Evolutionary conservation across 2,329 filamentous ascomycete genomes (phyloP).

Genomic region (Claviceps quebecensis): DNA sequence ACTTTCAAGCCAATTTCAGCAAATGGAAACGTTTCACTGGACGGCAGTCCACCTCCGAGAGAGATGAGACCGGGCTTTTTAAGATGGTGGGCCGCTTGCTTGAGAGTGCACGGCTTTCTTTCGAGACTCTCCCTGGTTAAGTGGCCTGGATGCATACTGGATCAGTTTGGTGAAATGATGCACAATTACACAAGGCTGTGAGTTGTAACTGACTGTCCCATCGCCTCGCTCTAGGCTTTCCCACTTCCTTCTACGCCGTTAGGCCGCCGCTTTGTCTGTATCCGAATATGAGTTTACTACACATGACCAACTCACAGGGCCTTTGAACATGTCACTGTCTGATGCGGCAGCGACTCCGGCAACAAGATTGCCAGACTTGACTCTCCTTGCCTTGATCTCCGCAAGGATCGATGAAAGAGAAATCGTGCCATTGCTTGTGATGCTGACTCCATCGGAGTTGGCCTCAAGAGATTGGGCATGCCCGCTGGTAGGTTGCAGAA

Average conservation of each 20-base stretch:
- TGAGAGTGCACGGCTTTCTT: slow-evolving; percentile 57
- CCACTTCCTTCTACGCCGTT: slow-evolving; percentile 16
- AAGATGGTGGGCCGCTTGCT: slow-evolving; percentile 66
- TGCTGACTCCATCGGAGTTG: slow-evolving; percentile 9
- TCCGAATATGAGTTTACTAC: not conserved
- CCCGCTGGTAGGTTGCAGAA: not conserved
- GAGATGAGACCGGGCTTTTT: slow-evolving; percentile 77
- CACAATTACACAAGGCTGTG: not conserved
- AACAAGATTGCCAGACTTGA: slow-evolving; percentile 56
- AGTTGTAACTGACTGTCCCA: slow-evolving; percentile 60
- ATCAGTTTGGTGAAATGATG: not conserved
- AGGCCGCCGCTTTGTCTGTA: not conserved
- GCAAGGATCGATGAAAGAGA: slow-evolving; percentile 14
- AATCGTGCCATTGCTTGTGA: slow-evolving; percentile 2
- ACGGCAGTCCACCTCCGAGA: slow-evolving; percentile 80
- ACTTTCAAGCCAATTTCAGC: slow-evolving; percentile 63
- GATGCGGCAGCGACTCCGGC: slow-evolving; percentile 65
- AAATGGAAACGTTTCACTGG: slow-evolving; percentile 85
- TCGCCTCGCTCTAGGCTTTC: slow-evolving; percentile 63
- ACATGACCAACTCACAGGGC: slow-evolving; percentile 34
- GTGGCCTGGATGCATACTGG: slow-evolving; percentile 26
- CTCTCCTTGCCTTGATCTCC: slow-evolving; percentile 30
- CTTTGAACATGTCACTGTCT: slow-evolving; percentile 74
- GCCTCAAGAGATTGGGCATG: slow-evolving; percentile 5
- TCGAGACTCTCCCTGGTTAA: slow-evolving; percentile 48